phyloP scores from a whole-genome alignment of 192 early-diverging fungal species.

The Gryganskiella cystojenkinii region DNA sequence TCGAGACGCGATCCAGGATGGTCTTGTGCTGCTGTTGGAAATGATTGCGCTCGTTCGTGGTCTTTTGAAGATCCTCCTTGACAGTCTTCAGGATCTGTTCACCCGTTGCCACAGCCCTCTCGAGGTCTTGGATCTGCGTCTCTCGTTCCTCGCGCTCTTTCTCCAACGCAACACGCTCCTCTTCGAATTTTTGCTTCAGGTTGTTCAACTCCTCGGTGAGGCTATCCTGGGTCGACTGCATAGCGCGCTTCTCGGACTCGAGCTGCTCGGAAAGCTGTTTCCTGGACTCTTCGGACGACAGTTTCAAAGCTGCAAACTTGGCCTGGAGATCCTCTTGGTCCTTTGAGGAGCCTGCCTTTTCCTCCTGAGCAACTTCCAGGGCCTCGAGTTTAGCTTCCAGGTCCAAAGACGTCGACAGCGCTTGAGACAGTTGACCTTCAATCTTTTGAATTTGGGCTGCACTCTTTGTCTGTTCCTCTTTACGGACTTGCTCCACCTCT shows the following conservation, averaged over 20 bases:
- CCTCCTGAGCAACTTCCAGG: conserved; percentile 13
- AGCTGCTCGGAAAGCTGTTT: conserved; percentile 46
- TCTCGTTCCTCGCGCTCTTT: conserved; percentile 14
- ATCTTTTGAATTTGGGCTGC: no score
- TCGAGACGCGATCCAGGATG: conserved; percentile 79
- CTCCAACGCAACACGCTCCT: conserved; percentile 1
- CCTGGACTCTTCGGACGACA: conserved; percentile 28
- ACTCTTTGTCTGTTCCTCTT: neutral
- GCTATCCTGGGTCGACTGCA: conserved; percentile 8
- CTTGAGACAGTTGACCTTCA: no score
- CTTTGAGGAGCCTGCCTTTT: neutral
- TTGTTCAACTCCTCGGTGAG: conserved; percentile 28
- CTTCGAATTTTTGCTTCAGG: conserved; percentile 54
- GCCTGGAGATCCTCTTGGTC: conserved; percentile 18
- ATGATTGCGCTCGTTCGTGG: conserved; percentile 58
- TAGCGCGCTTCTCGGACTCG: conserved; percentile 20
- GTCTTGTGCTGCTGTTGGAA: conserved; percentile 70
- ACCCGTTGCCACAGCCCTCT: conserved; percentile 5
- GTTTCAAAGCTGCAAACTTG: conserved; percentile 24
- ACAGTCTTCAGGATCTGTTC: conserved; percentile 20
- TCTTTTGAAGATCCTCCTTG: conserved; percentile 46
- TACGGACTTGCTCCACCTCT: conserved; percentile 23
- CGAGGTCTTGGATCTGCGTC: conserved; percentile 15
- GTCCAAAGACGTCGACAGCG: neutral
- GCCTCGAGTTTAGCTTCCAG: conserved; percentile 31